Evolutionary conservation across 805 yeast genomes (phyloP).

Genomic region (Ogataea trehalophila): DNA sequence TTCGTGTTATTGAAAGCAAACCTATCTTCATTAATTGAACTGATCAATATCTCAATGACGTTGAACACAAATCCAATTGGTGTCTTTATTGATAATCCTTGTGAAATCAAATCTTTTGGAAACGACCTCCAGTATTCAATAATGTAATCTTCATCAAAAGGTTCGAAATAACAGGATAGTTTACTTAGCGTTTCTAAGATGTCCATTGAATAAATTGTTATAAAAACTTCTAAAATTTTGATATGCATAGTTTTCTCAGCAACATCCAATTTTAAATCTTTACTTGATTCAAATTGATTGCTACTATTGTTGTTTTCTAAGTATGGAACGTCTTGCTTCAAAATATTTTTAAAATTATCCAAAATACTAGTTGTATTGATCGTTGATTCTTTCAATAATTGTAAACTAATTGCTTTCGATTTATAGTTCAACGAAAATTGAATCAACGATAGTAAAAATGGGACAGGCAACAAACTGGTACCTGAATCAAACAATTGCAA

Average conservation of each 20-base stretch:
- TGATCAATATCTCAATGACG: slow-evolving; percentile 47
- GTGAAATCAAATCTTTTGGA: slow-evolving; percentile 32
- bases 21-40: slow-evolving; percentile 32
- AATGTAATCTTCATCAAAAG: slow-evolving; percentile 21
- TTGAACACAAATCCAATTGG: slow-evolving; percentile 49
- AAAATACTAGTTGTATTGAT: slow-evolving; percentile 24
- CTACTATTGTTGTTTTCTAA: slow-evolving; percentile 8
- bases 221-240: slow-evolving; percentile 46
- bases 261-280: slow-evolving; percentile 16
- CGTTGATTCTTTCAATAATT: slow-evolving; percentile 31
- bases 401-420: slow-evolving; percentile 51
- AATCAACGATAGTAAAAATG: slow-evolving; percentile 55
- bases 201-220: slow-evolving; percentile 49
- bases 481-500: slow-evolving; percentile 14
- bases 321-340: slow-evolving; percentile 27
- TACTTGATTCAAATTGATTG: slow-evolving; percentile 4
- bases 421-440: slow-evolving; percentile 53
- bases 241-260: slow-evolving; percentile 37
- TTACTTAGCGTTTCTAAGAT: slow-evolving; percentile 44
- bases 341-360: slow-evolving; percentile 18
- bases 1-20: slow-evolving; percentile 27
- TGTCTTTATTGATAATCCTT: slow-evolving; percentile 46
- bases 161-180: slow-evolving; percentile 19
- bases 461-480: slow-evolving; percentile 38
- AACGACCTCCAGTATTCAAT: slow-evolving; percentile 32